These are phyloP conservation scores for Pythium angustatum DNA, from an alignment of 352 stramenopile genomes.

Conservation along the genomic window DNA sequence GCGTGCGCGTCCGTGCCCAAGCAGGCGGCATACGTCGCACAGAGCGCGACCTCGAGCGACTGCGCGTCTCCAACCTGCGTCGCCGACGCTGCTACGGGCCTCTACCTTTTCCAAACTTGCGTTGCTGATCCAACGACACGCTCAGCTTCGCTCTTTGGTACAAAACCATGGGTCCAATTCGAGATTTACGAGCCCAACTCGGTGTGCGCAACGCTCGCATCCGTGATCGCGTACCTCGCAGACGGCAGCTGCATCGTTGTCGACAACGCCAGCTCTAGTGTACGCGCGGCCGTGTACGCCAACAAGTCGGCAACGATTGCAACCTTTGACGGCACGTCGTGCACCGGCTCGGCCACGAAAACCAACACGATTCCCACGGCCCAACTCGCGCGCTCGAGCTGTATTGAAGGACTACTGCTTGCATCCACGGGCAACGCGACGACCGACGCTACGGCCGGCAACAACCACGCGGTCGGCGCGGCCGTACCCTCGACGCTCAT, in stretches of 20 bases:
- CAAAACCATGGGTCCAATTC: slow-evolving; percentile 21
- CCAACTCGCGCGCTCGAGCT: background rate
- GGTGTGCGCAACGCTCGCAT: slow-evolving; percentile 34
- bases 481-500: background rate
- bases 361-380: slow-evolving; percentile 24
- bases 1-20: slow-evolving; percentile 14
- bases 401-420: slow-evolving; percentile 9
- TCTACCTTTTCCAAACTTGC: slow-evolving; percentile 10
- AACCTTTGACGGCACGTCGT: slow-evolving; percentile 38
- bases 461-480: background rate
- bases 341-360: slow-evolving; percentile 33
- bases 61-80: background rate
- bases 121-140: slow-evolving; percentile 1
- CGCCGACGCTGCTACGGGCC: background rate
- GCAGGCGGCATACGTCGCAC: slow-evolving; percentile 19
- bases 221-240: slow-evolving; percentile 40
- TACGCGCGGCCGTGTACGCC: slow-evolving; percentile 33
- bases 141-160: slow-evolving; percentile 1
- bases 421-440: slow-evolving; percentile 16
- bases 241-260: slow-evolving; percentile 44
- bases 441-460: background rate
- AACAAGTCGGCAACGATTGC: slow-evolving; percentile 38
- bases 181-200: slow-evolving; percentile 22
- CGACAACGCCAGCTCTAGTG: slow-evolving; percentile 42
- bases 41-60: background rate